These are phyloP conservation scores for Termitomyces sp. DNA, from an alignment of 1,284 basidiomycete species.

Conservation along the genomic window DNA sequence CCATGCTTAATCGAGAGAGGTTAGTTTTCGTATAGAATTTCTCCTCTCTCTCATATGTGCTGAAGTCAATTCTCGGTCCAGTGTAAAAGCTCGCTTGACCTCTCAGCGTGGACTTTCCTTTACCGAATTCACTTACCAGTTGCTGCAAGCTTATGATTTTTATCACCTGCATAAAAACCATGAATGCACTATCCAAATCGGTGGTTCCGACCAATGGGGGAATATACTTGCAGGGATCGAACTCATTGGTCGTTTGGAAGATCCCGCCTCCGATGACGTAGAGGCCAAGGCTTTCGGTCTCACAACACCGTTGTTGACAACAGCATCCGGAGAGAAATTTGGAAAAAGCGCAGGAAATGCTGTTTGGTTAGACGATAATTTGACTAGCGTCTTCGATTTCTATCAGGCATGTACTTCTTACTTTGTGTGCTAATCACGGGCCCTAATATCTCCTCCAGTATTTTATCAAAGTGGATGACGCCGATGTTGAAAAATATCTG, in stretches of 20 bases:
- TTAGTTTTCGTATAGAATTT: conserved; percentile 27
- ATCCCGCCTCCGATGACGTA: conserved; percentile 14
- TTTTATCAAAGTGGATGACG: conserved; percentile 80
- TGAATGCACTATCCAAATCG: conserved; percentile 84
- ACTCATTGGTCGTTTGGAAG: conserved; percentile 61
- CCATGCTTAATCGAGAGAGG: conserved; percentile 93
- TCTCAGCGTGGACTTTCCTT: conserved; percentile 86
- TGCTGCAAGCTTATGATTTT: conserved; percentile 97
- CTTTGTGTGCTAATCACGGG: background rate
- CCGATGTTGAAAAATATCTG: conserved; percentile 79
- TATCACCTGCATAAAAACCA: conserved; percentile 65
- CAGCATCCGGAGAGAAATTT: conserved; percentile 88
- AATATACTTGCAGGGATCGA: conserved; percentile 94
- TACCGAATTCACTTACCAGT: conserved; percentile 96
- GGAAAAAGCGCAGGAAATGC: conserved; percentile 98
- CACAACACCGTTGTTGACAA: conserved; percentile 93
- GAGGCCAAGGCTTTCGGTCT: conserved; percentile 66
- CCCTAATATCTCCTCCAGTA: conserved; percentile 51
- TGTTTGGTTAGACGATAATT: conserved; percentile 75
- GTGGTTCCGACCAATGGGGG: conserved; percentile 98
- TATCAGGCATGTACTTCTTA: conserved; percentile 65
- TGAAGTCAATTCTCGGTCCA: conserved; percentile 26
- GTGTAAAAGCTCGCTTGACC: conserved; percentile 80
- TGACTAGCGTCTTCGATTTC: conserved; percentile 86
- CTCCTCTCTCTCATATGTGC: background rate